Evolutionary conservation across 225 moss, liverwort and hornwort species (phyloP).

Genomic region (Bryoerythrophyllum caledonicum): DNA sequence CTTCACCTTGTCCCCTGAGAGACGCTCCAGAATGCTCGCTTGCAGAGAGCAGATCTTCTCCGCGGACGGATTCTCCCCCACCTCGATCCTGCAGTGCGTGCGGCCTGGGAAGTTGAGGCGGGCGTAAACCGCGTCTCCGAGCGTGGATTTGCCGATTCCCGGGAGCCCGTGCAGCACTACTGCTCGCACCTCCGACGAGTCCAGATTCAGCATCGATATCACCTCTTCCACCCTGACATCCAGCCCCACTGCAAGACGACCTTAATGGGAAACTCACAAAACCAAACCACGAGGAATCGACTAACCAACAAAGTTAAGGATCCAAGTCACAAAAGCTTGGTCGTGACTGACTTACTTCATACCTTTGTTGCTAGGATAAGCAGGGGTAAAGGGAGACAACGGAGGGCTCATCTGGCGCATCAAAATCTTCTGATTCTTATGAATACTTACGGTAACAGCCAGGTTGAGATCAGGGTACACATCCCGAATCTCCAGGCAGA

Average conservation of each 20-base stretch:
- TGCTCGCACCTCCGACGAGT: conserved; percentile 33
- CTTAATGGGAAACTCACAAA: background rate
- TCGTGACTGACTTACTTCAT: background rate
- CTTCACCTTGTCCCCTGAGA: conserved; percentile 49
- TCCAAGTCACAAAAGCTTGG: background rate
- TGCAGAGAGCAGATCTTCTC: conserved; percentile 56
- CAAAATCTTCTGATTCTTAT: conserved; percentile 40
- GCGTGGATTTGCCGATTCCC: conserved; percentile 73
- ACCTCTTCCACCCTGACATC: conserved; percentile 59
- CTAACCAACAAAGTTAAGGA: background rate
- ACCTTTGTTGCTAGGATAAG: conserved; percentile 67
- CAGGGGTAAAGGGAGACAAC: conserved; percentile 60
- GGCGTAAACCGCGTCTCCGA: conserved; percentile 62
- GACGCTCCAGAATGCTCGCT: conserved; percentile 51
- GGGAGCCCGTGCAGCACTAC: conserved; percentile 72
- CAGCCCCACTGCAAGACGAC: conserved; percentile 55
- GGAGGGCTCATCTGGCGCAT: conserved; percentile 57
- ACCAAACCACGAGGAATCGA: background rate
- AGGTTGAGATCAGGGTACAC: conserved; percentile 69
- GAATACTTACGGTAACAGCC: conserved; percentile 44
- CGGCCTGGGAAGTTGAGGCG: conserved; percentile 49
- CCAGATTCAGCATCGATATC: conserved; percentile 43
- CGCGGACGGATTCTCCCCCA: conserved; percentile 52
- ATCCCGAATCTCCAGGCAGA: conserved; percentile 39
- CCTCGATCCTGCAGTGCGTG: conserved; percentile 64